Percentiles rank a stretch among this genome's conserved stretches.
Conservation (phyloP, 257 asterid species). For the Paulownia fortunei region DNA sequence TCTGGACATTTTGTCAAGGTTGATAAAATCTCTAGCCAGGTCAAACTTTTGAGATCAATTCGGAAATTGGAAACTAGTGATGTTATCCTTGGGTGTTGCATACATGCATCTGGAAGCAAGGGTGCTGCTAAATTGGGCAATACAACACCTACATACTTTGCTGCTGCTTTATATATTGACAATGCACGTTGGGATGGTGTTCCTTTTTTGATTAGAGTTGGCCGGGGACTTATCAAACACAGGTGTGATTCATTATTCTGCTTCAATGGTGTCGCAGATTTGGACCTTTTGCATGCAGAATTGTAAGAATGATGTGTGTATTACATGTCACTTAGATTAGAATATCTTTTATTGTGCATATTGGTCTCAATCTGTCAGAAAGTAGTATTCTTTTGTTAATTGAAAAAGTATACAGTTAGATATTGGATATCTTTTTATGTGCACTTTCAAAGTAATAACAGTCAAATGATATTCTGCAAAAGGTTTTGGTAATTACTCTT, state of each 20-base stretch:
- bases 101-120: constrained; percentile 28
- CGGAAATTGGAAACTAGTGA: constrained; percentile 49
- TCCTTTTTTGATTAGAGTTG: constrained; percentile 58
- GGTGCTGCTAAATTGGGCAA: constrained; percentile 15
- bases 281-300: neutral
- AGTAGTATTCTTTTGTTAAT: neutral
- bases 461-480: neutral
- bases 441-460: neutral
- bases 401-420: neutral
- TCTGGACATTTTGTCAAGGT: constrained; percentile 20
- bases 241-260: constrained; percentile 33
- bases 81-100: constrained; percentile 47
- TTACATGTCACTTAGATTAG: neutral
- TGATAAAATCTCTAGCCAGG: constrained; percentile 33
- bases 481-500: neutral
- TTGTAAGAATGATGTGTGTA: too few species aligned
- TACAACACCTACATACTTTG: constrained; percentile 48
- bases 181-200: constrained; percentile 67
- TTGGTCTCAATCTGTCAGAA: neutral
- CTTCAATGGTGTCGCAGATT: neutral
- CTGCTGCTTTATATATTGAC: constrained; percentile 53
- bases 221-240: constrained; percentile 47
- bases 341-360: neutral
- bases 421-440: neutral
- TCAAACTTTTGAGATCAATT: constrained; percentile 57